Evolutionary conservation across 1,284 basidiomycete species (phyloP), one percentile per base, ranked within the genome.

Genomic region (Leccinum pachyderme): DNA sequence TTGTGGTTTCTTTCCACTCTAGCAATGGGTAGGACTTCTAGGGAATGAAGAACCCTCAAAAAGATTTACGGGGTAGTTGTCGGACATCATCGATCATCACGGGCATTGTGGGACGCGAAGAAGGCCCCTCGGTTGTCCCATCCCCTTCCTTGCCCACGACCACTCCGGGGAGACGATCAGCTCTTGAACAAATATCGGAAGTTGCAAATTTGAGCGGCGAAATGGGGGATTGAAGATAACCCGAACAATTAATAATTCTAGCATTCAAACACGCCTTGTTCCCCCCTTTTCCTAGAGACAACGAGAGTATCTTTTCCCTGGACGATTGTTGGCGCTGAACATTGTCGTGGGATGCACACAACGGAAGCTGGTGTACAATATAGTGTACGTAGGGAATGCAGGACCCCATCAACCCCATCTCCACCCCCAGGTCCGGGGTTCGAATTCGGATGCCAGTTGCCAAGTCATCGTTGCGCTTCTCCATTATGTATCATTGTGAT

Each of bases 401-500:
- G 46, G 2, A 41, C 18, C 39, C 39, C 39, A 39, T 6, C 37
- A 37, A 2, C 39, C 39, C 22, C 39, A 11, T 24, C 39, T 12
- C 39, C 39, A 41, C 39, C 39, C 39, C 39, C 39, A 41, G 39
- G 39, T 41, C 37, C 37, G 18, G 27, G 33, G 27, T 45, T 45
- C 47, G 47, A 44, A 55, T 44, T 35, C 22, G 28, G 45, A 46
- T 41, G 39, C 39, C 39, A 41, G 22, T 47, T 35, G 45, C 9
- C 28, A 22, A 27, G 52, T 54, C 47, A 22, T 52, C 39, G 47
- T 25, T 55, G 11, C 15, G 53, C 49, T 67, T 66, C 64, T 39
- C 50, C 54, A 68, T 55, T 53, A 58, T 52, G 49, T 24, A 41
- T 41, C 22, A 41, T 56, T 39, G 31, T 47, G 54, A 68, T 68